Percentiles rank a stretch among this genome's conserved stretches.
Conservation (phyloP, 805 yeast genomes). For the Lipomyces yamanashiensis region DNA sequence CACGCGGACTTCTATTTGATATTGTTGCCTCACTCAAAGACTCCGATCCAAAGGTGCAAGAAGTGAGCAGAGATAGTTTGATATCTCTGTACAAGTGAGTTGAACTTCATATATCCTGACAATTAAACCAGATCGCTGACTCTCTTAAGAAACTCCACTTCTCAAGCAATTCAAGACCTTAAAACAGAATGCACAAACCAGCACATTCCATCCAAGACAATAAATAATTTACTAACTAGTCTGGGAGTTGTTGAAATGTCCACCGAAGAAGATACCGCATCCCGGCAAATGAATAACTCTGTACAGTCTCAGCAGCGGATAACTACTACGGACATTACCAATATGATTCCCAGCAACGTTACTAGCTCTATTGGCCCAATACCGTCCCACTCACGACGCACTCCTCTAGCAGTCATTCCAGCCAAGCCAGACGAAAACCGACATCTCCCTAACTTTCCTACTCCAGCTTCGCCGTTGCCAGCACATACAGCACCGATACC, state of each 20-base stretch:
- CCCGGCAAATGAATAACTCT: background rate
- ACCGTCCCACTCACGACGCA: background rate
- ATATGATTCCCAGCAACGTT: background rate
- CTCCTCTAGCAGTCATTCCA: conserved; percentile 22
- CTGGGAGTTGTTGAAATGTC: conserved; percentile 11
- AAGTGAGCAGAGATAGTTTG: conserved; percentile 44
- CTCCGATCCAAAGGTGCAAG: conserved; percentile 36
- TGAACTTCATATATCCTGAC: background rate
- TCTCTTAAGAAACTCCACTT: background rate
- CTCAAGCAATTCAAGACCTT: conserved; percentile 20
- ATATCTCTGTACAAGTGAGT: conserved; percentile 49
- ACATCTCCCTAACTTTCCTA: background rate
- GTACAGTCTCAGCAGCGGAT: background rate
- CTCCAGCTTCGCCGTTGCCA: background rate
- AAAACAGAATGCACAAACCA: conserved; percentile 16
- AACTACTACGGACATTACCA: background rate
- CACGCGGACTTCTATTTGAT: conserved; percentile 44
- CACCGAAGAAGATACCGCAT: background rate
- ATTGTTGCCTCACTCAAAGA: conserved; percentile 44
- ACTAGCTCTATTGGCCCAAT: background rate
- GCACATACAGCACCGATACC: conserved; percentile 1
- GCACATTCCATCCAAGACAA: conserved; percentile 8
- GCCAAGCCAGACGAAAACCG: conserved; percentile 20
- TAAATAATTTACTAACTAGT: background rate
- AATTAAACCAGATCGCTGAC: background rate